Evolutionary conservation across 106 monocot species (phyloP), one percentile per base, ranked within the genome.

Genomic region (Phalaenopsis aphrodite): DNA sequence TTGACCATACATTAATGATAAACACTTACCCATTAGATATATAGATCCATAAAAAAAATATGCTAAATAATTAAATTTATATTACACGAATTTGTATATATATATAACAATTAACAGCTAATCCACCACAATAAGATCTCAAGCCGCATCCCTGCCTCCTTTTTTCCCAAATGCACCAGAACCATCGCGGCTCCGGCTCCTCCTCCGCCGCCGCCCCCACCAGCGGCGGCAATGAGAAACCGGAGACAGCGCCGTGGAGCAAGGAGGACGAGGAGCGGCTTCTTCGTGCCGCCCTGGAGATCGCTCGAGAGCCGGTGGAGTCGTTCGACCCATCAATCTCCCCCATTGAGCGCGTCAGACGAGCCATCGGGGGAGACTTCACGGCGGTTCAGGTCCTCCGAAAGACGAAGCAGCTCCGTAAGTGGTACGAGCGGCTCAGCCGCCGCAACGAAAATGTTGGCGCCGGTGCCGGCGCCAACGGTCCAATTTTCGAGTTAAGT

Each of bases 301-400:
- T 74, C n/a, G 7, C 74, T 42, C 41, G 74, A 74, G 74, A 74
- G 74, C 74, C 43, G 16, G 41, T 74, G 74, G 41, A 74, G 42
- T 73, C 73, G 5, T 73, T 73, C 42, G 42, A 73, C 42, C 43
- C 74, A 5, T 19, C 41, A 6, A 18, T 42, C 74, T 74, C 74
- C 42, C 74, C 74, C 1, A 43, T 74, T 16, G 42, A 43, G n/a
- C 74, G 43, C 17, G 43, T 74, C 43, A 39, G 74, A 19, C 43
- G 43, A 74, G 42, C 19, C 43, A n/a, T 74, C 74, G 43, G 43
- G n/a, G 43, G 36, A 74, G 36, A 74, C 19, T 74, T 74, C 74
- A 42, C 7, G 41, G 42, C 42, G 18, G 14, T 21, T 18, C 43
- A 74, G 43, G 43, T 74, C 17, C 43, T 74, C 38, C 42, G 5